phyloP scores from a whole-genome alignment of 2,329 filamentous ascomycete genomes.

The Talaromyces atroroseus region DNA sequence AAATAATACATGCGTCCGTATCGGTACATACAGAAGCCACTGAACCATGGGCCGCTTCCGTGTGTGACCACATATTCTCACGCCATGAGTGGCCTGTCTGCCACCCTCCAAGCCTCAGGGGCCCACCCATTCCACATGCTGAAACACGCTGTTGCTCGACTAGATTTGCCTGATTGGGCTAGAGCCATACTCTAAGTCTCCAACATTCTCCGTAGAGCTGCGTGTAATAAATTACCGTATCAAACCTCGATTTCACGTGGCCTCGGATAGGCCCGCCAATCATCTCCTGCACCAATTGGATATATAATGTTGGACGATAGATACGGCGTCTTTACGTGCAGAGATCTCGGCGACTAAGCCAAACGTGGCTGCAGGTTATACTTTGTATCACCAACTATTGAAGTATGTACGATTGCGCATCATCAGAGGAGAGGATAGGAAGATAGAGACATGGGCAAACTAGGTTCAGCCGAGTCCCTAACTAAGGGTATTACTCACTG shows the following conservation, averaged over 20 bases:
- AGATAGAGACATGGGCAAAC: not conserved
- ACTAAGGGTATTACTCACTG: not conserved
- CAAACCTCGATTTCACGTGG: too few relatives aligned
- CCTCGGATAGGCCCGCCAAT: too few relatives aligned
- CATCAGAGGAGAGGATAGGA: not conserved
- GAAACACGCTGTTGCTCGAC: not conserved
- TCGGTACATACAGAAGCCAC: not conserved
- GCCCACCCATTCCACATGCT: not conserved
- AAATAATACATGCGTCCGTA: not conserved
- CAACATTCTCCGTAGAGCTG: too few relatives aligned
- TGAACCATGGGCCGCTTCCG: conserved; percentile 2
- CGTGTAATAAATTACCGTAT: too few relatives aligned
- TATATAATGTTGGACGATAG: too few relatives aligned
- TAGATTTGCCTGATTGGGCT: not conserved
- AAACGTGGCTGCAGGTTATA: not conserved
- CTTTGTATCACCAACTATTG: not conserved
- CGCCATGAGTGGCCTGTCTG: not conserved
- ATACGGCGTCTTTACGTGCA: too few relatives aligned
- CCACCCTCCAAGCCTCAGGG: not conserved
- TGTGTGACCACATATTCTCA: not conserved
- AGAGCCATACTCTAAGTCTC: too few relatives aligned
- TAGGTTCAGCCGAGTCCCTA: not conserved
- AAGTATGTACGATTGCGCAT: too few relatives aligned
- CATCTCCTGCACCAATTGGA: too few relatives aligned
- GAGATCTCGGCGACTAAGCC: not conserved